phyloP scores from a whole-genome alignment of 805 yeast species.

The Suhomyces sp. region DNA sequence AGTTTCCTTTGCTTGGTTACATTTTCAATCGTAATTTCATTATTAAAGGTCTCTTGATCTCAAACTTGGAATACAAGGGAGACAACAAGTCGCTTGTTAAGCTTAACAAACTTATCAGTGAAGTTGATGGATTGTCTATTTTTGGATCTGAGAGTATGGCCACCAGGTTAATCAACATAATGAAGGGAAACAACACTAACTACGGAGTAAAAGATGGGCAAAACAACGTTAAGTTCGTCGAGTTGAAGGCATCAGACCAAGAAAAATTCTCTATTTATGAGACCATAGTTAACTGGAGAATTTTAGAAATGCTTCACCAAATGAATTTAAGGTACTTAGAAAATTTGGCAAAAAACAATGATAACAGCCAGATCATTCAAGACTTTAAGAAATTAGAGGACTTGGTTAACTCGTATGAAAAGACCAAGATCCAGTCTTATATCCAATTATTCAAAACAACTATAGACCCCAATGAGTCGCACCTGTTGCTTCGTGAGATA shows the following conservation, averaged over 20 bases:
- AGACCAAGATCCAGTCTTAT: slow-evolving; percentile 9
- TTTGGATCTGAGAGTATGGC: slow-evolving; percentile 27
- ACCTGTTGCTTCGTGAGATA: slow-evolving; percentile 14
- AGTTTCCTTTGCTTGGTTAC: slow-evolving; percentile 17
- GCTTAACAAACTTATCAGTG: slow-evolving; percentile 24
- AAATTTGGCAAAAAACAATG: slow-evolving; percentile 8
- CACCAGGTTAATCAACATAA: slow-evolving; percentile 27
- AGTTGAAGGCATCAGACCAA: slow-evolving; percentile 13
- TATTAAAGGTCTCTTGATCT: slow-evolving; percentile 23
- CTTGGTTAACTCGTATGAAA: slow-evolving; percentile 8
- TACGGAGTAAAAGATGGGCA: slow-evolving; percentile 23
- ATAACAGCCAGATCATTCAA: slow-evolving; percentile 10
- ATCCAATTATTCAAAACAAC: slow-evolving; percentile 17
- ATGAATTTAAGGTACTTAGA: slow-evolving; percentile 29
- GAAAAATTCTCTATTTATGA: slow-evolving; percentile 20
- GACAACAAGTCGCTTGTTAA: slow-evolving; percentile 17
- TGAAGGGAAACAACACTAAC: slow-evolving; percentile 21
- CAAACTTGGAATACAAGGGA: slow-evolving; percentile 31
- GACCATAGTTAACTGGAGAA: slow-evolving; percentile 33
- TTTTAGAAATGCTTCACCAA: slow-evolving; percentile 32
- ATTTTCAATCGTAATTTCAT: slow-evolving; percentile 24
- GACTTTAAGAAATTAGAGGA: slow-evolving; percentile 14
- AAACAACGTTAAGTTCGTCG: slow-evolving; percentile 30
- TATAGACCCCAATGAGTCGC: slow-evolving; percentile 13
- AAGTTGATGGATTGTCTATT: slow-evolving; percentile 30